A percentile compares a stretch with the other conserved stretches of the same genome.
Evolutionary conservation across 371 early-diverging fungal species (phyloP).

Genomic region (Saksenaea oblongispora): DNA sequence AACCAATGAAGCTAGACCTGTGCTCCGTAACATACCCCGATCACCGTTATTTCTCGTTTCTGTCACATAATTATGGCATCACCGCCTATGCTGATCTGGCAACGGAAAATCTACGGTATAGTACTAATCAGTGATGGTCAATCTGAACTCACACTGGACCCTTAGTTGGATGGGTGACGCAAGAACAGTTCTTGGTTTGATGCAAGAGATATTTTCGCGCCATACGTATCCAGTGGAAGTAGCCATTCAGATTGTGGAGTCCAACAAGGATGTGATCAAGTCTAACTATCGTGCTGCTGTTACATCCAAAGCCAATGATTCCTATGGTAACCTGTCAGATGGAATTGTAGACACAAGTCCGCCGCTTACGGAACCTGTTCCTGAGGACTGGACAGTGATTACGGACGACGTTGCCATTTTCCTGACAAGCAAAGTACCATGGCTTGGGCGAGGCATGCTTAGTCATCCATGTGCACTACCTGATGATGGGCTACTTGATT

Average conservation of each 20-base stretch:
- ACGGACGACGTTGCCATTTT: slow-evolving; percentile 49
- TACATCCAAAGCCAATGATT: neutral
- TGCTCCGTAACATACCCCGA: slow-evolving; percentile 62
- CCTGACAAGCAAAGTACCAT: slow-evolving; percentile 58
- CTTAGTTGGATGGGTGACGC: slow-evolving; percentile 63
- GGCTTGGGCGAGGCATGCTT: slow-evolving; percentile 53
- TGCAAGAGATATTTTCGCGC: slow-evolving; percentile 52
- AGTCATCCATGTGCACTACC: slow-evolving; percentile 61
- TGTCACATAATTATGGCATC: slow-evolving; percentile 66
- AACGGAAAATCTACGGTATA: slow-evolving; percentile 57
- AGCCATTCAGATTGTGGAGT: slow-evolving; percentile 50
- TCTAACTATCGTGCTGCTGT: slow-evolving; percentile 17
- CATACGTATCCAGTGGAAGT: slow-evolving; percentile 47
- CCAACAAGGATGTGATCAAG: slow-evolving; percentile 45
- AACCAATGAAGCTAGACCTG: slow-evolving; percentile 54
- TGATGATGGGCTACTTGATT: slow-evolving; percentile 59
- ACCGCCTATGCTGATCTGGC: slow-evolving; percentile 65
- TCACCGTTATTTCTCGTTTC: slow-evolving; percentile 56
- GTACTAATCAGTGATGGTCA: neutral
- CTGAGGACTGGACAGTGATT: slow-evolving; percentile 54
- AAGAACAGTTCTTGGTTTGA: slow-evolving; percentile 48
- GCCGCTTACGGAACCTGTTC: slow-evolving; percentile 36
- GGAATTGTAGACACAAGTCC: slow-evolving; percentile 34
- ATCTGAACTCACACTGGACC: neutral
- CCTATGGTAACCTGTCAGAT: slow-evolving; percentile 3